A percentile compares a stretch with the other conserved stretches of the same genome.
Evolutionary conservation across 208 protist species (phyloP).

Genomic region (Leptomonas pyrrhocoris): DNA sequence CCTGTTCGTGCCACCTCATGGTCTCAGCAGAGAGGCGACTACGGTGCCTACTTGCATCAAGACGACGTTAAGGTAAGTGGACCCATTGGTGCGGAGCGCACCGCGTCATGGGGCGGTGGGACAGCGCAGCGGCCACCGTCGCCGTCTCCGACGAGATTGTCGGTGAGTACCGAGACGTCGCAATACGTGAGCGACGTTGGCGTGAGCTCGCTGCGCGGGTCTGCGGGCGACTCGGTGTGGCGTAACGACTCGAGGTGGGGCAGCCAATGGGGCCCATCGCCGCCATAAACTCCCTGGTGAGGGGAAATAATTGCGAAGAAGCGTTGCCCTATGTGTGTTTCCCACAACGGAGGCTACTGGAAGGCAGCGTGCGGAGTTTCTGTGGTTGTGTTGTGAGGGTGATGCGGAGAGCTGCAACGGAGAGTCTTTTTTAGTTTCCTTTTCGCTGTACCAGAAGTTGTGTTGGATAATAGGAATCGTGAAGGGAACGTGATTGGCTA

Average conservation of each 20-base stretch:
- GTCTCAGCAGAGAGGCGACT: background rate
- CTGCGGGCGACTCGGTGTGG: background rate
- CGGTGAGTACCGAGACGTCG: background rate
- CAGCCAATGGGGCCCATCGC: background rate
- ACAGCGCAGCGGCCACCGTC: background rate
- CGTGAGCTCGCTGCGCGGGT: conserved; percentile 10
- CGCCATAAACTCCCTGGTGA: background rate
- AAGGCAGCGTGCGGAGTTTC: no score
- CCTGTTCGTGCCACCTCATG: background rate
- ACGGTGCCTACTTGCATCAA: background rate
- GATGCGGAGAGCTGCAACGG: no score
- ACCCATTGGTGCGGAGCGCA: background rate
- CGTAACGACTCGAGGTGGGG: background rate
- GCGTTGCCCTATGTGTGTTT: background rate
- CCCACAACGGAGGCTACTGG: background rate
- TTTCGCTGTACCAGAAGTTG: no score
- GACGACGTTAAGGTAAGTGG: background rate
- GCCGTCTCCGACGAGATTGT: background rate
- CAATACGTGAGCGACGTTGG: background rate
- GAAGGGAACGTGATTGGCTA: no score
- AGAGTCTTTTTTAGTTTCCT: no score
- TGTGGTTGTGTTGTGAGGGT: no score
- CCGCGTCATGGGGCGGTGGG: background rate
- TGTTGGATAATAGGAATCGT: no score
- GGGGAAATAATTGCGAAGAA: background rate